Evolutionary conservation across 164 flowering plant species (phyloP), one percentile per base, ranked within the genome.

Genomic region (Chimonanthus praecox): DNA sequence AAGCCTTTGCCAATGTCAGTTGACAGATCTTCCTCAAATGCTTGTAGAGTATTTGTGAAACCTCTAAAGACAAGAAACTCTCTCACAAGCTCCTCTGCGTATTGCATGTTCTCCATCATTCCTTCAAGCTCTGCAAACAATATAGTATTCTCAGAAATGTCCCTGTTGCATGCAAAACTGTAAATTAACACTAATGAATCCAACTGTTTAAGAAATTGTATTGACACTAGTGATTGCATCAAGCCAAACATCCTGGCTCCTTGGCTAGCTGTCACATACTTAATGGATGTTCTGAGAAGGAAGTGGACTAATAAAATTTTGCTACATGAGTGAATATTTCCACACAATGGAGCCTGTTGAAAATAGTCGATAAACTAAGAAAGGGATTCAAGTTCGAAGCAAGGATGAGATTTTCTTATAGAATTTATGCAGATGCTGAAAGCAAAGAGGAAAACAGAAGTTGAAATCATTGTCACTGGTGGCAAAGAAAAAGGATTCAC

Each of bases 31-130:
- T 80, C 73, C 76, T 92, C 97, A 71, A 83, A 91, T 66, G 85
- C 80, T 75, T 91, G 95, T 46, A 94, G 79, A 43, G 97, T 89
- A 74, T 76, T 83, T 48, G 94, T 91, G 74, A 94, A 94, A 65
- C 98, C 97, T 70, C 98, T 82, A 74, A 92, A 94, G 45, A 92
- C 85, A 74, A 94, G 90, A 83, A 88, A 94, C 80, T 94, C 97
- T 80, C 89, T 82, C 75, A 94, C 91, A 8, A 94, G 87, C 85
- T 94, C 98, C 79, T 91, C 97, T 2, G 95, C 98, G 76, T 85
- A 91, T 63, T 84, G 87, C 86, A 94, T 88, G 70, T 92, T 91
- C 83, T 90, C 97, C 98, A 94, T 94, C 69, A 45, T 2, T 68
- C 21, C 54, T 68, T 48, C 4, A 47, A 68, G 16, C 5, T 6